Evolutionary conservation across 164 flowering plant species (phyloP), one percentile per base, ranked within the genome.

Genomic region (Stephania cephalantha): DNA sequence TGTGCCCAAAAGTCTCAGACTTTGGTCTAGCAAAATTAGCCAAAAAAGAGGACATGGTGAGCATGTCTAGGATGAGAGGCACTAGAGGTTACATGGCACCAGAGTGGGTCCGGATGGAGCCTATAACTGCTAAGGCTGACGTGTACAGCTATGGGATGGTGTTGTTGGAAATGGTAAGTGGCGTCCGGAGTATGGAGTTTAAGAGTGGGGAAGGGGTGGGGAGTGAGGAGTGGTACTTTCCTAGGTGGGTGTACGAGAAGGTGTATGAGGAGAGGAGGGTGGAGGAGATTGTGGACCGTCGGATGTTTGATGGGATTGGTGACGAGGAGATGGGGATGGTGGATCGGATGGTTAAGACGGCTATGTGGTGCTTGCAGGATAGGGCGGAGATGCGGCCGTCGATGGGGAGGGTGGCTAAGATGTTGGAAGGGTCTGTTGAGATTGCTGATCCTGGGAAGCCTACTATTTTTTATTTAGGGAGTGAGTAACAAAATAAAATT

Each of bases 81-180:
- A 93, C 97, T 4, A 87, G 86, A 0, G 98, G 98, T 53, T 93
- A 93, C 85, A 74, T 93, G 87, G 98, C 95, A 11, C 98, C 94
- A 0, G 98, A 93, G 73, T 90, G 94, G 93, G 75, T 79, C 3
- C 83, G 77, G 17, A 42, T 58, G 46, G 88, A 85, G 35, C 85
- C 84, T 8, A 89, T 93, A 53, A 91, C 98, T 0, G 75, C 96
- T 0, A 93, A 93, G 71, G 94, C 94, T 0, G 98, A 93, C 69
- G 96, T 93, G 69, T 93, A 85, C 72, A 93, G 97, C 71, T 91
- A 87, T 52, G 97, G 97, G 67, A 86, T 93, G 93, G 96, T 93
- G 73, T 46, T 93, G 71, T 76, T 93, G 66, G 98, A 93, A 80
- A 83, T 93, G 0, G 94, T 93, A n/a, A 87, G 83, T 2, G 98